Percentiles rank a stretch among this genome's conserved stretches.
Evolutionary conservation across 2,329 filamentous ascomycete species (phyloP).

Genomic region (Neurospora crassa): DNA sequence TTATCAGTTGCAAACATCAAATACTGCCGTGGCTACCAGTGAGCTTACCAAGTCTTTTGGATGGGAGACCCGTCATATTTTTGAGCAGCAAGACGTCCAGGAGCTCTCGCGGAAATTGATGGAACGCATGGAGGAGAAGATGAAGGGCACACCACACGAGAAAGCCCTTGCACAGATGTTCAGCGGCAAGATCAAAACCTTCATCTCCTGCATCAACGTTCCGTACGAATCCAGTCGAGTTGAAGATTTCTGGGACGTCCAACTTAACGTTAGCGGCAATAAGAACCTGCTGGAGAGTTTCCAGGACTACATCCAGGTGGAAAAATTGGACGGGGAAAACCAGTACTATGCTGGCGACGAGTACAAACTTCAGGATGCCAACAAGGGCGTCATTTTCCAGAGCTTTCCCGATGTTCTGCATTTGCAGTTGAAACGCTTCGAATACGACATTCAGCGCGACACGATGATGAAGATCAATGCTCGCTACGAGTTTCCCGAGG

Average conservation of each 20-base stretch:
- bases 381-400: constrained; percentile 96
- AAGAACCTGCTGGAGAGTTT: constrained; percentile 91
- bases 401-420: constrained; percentile 91
- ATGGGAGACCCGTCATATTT: constrained; percentile 96
- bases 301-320: constrained; percentile 90
- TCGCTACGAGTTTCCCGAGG: constrained; percentile 79
- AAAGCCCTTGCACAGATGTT: constrained; percentile 86
- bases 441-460: constrained; percentile 92
- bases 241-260: constrained; percentile 98
- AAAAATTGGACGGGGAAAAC: constrained; percentile 96
- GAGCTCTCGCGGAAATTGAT: constrained; percentile 94
- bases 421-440: constrained; percentile 91
- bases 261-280: constrained; percentile 92
- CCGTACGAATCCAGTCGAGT: constrained; percentile 92
- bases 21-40: constrained; percentile 74
- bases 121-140: constrained; percentile 92
- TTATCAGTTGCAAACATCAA: constrained; percentile 85
- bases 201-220: constrained; percentile 97
- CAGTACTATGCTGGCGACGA: constrained; percentile 91
- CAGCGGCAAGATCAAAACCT: constrained; percentile 96
- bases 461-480: constrained; percentile 99
- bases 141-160: constrained; percentile 92
- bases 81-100: constrained; percentile 97
- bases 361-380: constrained; percentile 87
- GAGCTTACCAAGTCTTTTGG: constrained; percentile 95